Base-by-base conservation (phyloP, 805 yeast species). In the Pichia scutulata region DNA sequence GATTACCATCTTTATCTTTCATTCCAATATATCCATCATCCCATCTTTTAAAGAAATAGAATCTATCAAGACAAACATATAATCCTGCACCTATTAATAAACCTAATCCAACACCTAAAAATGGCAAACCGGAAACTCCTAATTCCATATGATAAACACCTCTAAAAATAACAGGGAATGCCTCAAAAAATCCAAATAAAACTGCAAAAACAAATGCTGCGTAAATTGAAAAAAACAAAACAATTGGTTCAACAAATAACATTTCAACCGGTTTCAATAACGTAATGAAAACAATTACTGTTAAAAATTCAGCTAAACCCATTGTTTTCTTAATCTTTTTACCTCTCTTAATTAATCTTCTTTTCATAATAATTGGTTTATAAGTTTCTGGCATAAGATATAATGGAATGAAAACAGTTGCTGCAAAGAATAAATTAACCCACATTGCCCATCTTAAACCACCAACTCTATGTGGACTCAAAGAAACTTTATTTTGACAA, bases 151-250 rank as follows among this genome's bases (percentile, higher is more conserved):
- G 56, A 63, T 85, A 84, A 23, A 73, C 77, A 36, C 85, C 86
- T 60, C 78, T 70, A 69, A 84, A 85, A 53, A 85, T 84, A 47
- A 84, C 78, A 9, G 89, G 89, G 67, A 73, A 84, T 4, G 89
- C 89, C 64, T 84, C 90, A 60, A 85, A 85, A 72, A 84, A 85
- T 0, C 89, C 90, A 57, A 84, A 85, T 48, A 85, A 68, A 2
- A 85, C 89, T 1, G 90, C 89, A 68, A 84, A 84, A 47, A 85
- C 77, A 60, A 85, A 84, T 0, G 90, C 85, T 52, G 82, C 77
- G 64, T 85, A 85, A 47, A 84, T 65, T 28, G 88, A 80, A 61
- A 84, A 80, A 21, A 81, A 78, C 45, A 80, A 64, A 39, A 86
- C 90, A 57, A 86, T 86, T 49, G 93, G 93, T 57, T 86, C 95